Evolutionary conservation across 495 filamentous ascomycete species (phyloP).

Genomic region (Amniculicola lignicola): DNA sequence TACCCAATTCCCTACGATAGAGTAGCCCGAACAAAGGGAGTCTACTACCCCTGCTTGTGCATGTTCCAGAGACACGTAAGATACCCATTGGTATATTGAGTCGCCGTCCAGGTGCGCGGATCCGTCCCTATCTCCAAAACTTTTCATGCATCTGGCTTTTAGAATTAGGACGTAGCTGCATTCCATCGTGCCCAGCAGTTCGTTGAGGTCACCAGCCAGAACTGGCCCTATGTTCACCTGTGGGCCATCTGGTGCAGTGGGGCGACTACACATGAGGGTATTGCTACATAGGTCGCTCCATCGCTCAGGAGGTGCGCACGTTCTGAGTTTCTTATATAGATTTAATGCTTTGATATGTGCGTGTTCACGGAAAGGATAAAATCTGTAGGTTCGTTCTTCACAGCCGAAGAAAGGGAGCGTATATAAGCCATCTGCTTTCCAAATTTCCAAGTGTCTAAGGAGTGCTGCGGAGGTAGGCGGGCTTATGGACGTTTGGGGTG

Average conservation of each 20-base stretch:
- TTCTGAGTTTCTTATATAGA: too few species aligned
- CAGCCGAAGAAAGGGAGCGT: too few species aligned
- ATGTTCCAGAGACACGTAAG: neutral
- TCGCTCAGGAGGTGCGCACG: too few species aligned
- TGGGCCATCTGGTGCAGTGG: neutral
- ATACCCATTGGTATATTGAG: conserved; percentile 1
- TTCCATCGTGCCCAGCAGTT: neutral
- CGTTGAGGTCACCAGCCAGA: neutral
- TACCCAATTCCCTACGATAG: conserved; percentile 1
- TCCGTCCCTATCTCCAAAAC: neutral
- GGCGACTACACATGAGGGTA: too few species aligned
- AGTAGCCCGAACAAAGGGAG: neutral
- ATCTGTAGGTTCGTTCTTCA: too few species aligned
- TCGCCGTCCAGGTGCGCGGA: conserved; percentile 1
- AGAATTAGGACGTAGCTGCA: neutral
- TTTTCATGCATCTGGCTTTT: neutral
- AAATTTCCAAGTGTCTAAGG: too few species aligned
- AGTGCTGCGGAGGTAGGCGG: too few species aligned
- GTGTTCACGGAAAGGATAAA: too few species aligned
- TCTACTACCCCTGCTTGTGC: conserved; percentile 1
- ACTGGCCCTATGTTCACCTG: neutral
- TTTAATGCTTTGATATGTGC: too few species aligned
- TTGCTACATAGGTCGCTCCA: too few species aligned
- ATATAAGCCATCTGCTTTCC: too few species aligned
- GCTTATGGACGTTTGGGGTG: too few species aligned